Conservation (phyloP, 169 alveolate genomes). For the Perkinsus chesapeaki region DNA sequence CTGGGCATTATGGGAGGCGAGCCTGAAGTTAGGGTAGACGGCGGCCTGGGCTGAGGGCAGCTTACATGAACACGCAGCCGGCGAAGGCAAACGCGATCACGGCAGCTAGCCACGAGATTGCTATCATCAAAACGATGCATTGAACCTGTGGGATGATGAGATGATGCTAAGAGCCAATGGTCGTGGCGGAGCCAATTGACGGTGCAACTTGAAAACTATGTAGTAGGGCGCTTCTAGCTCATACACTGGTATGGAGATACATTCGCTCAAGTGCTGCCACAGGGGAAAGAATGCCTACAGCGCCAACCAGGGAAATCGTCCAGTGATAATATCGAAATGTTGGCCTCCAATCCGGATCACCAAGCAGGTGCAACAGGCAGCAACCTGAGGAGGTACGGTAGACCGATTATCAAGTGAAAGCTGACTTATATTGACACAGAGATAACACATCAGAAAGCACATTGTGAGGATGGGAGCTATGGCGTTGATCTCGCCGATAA, state of each 20-base stretch:
- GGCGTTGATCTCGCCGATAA: constrained; percentile 42
- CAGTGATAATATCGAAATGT: constrained; percentile 45
- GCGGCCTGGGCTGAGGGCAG: background rate
- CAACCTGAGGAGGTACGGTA: constrained; percentile 26
- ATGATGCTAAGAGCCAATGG: background rate
- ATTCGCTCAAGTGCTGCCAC: background rate
- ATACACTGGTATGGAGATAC: no score
- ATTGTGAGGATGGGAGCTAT: constrained; percentile 58
- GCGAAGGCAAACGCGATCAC: constrained; percentile 31
- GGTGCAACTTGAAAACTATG: no score
- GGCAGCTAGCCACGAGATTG: constrained; percentile 49
- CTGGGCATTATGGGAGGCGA: constrained; percentile 40
- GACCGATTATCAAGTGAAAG: background rate
- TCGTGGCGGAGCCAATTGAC: no score
- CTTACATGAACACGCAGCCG: background rate
- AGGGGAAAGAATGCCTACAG: background rate
- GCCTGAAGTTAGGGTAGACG: constrained; percentile 24
- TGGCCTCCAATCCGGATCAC: constrained; percentile 66
- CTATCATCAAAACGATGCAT: constrained; percentile 50
- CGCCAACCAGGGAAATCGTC: constrained; percentile 19
- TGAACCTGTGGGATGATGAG: background rate
- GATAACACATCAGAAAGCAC: constrained; percentile 52
- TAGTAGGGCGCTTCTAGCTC: no score
- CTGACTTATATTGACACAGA: constrained; percentile 39
- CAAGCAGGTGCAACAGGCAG: constrained; percentile 42